Evolutionary conservation across 2,329 filamentous ascomycete genomes (phyloP).

Genomic region (Bipolaris zeicola): DNA sequence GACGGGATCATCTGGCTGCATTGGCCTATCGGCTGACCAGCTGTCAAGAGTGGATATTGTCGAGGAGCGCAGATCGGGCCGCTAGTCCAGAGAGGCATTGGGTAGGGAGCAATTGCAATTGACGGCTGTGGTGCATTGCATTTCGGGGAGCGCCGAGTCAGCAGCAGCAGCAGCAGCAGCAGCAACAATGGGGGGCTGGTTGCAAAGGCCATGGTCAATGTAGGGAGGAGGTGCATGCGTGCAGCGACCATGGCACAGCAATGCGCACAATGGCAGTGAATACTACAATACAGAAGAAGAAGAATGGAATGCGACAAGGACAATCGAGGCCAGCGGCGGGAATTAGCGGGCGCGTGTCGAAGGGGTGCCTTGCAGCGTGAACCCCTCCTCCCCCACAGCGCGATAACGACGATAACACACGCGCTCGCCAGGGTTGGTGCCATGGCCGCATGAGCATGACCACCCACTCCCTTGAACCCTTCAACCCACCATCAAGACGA

Average conservation of each 20-base stretch:
- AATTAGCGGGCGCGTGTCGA: constrained; percentile 26
- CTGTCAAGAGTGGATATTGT: constrained; percentile 21
- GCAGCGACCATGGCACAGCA: too few relatives aligned
- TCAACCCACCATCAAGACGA: not conserved
- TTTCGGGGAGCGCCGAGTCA: constrained; percentile 3
- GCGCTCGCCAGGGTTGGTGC: not conserved
- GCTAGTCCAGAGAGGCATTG: constrained; percentile 14
- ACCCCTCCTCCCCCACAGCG: constrained; percentile 23
- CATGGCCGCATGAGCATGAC: constrained; percentile 23
- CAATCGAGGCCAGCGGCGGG: constrained; percentile 13
- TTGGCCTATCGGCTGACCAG: constrained; percentile 45
- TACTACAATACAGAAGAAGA: too few relatives aligned
- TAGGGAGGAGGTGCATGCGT: too few relatives aligned
- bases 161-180: constrained; percentile 1
- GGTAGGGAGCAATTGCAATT: not conserved
- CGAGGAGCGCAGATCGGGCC: constrained; percentile 32
- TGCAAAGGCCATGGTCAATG: too few relatives aligned
- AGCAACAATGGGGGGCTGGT: too few relatives aligned
- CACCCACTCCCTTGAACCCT: constrained; percentile 1
- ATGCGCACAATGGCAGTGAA: too few relatives aligned
- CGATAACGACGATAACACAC: constrained; percentile 37
- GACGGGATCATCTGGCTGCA: constrained; percentile 37
- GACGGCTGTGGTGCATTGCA: too few relatives aligned
- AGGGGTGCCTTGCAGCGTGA: constrained; percentile 3
- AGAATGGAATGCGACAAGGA: constrained; percentile 11